Evolutionary conservation across 257 asterid species (phyloP).

Genomic region (Nicotiana otophora): DNA sequence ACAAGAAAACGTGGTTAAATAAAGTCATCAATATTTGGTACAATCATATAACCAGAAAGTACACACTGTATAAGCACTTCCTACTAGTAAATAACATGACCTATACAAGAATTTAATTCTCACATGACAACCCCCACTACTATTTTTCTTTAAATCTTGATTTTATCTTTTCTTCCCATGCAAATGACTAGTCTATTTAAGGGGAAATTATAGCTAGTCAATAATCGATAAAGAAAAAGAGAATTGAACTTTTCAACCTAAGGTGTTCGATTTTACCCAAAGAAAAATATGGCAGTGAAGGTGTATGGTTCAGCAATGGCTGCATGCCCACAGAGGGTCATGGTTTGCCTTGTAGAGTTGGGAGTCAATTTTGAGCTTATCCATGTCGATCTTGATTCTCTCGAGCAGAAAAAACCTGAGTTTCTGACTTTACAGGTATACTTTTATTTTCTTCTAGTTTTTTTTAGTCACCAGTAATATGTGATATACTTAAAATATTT

Average conservation of each 20-base stretch:
- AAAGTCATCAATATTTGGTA: background rate
- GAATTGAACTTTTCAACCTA: background rate
- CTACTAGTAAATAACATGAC: background rate
- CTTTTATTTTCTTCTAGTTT: background rate
- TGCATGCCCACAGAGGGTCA: conserved; percentile 75
- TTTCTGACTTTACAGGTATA: conserved; percentile 51
- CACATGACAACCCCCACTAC: conserved; percentile 30
- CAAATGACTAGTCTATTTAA: background rate
- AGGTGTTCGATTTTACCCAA: background rate
- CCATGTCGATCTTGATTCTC: conserved; percentile 44
- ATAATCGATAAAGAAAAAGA: background rate
- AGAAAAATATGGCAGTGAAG: conserved; percentile 45
- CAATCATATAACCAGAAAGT: background rate
- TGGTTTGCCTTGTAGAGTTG: conserved; percentile 55
- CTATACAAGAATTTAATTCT: background rate
- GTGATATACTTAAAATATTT: background rate
- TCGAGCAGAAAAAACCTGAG: conserved; percentile 52
- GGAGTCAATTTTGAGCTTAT: conserved; percentile 52
- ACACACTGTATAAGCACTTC: background rate
- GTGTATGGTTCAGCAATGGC: conserved; percentile 60
- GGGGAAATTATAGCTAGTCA: background rate
- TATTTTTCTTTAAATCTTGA: background rate
- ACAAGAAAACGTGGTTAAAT: background rate
- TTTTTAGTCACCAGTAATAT: background rate
- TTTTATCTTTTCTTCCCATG: background rate